Evolutionary conservation across 164 flowering plant genomes (phyloP).

Genomic region (Vitis labrusca): DNA sequence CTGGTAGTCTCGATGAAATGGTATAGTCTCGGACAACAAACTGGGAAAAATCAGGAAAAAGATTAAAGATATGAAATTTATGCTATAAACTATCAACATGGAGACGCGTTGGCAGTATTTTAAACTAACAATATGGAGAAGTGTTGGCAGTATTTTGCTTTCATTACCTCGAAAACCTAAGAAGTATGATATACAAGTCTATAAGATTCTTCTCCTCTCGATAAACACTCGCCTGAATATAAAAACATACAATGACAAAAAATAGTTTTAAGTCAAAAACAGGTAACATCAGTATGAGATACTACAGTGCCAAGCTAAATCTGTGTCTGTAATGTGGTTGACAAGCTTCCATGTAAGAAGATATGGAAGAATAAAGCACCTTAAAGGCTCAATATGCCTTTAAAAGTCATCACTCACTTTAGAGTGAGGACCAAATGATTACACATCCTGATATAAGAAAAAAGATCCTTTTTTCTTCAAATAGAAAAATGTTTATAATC

Average conservation of each 20-base stretch:
- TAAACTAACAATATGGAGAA: not conserved
- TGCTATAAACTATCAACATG: not conserved
- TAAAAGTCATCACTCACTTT: not conserved
- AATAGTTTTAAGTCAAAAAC: not conserved
- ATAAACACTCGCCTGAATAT: slow-evolving; percentile 75
- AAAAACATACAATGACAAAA: not conserved
- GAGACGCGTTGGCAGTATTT: not conserved
- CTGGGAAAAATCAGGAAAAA: slow-evolving; percentile 30
- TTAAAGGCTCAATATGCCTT: not conserved
- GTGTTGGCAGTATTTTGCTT: not conserved
- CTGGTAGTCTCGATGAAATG: slow-evolving; percentile 88
- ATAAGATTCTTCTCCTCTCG: slow-evolving; percentile 80
- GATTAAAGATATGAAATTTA: not conserved
- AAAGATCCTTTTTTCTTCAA: too few species aligned
- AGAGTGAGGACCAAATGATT: too few species aligned
- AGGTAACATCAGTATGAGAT: not conserved
- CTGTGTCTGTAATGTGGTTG: not conserved
- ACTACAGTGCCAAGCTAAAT: not conserved
- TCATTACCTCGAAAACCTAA: slow-evolving; percentile 85
- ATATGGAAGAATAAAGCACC: not conserved
- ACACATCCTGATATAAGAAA: too few species aligned
- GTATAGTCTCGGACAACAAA: slow-evolving; percentile 94
- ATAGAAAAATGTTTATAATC: too few species aligned
- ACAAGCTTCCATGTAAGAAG: not conserved
- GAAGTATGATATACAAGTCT: slow-evolving; percentile 87